Evolutionary conservation across 352 stramenopile species (phyloP).

Genomic region (Globisporangium okanoganense): DNA sequence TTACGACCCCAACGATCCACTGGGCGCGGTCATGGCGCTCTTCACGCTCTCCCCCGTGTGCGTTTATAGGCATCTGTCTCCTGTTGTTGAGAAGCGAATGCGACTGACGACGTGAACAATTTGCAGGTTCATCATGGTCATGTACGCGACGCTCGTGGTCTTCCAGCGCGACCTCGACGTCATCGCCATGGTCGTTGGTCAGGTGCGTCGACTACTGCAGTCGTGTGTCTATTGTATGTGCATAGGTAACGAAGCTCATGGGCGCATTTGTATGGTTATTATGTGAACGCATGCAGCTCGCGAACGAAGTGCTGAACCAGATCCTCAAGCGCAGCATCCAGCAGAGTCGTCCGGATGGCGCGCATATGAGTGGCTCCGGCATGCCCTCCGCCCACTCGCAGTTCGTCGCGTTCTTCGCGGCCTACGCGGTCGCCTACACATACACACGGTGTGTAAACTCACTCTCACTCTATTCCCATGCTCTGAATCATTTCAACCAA

Average conservation of each 20-base stretch:
- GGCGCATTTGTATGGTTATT: too few species aligned
- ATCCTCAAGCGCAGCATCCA: slow-evolving; percentile 76
- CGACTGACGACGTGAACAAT: too few species aligned
- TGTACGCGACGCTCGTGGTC: slow-evolving; percentile 70
- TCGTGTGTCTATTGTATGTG: background rate
- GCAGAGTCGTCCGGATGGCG: slow-evolving; percentile 59
- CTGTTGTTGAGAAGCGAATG: too few species aligned
- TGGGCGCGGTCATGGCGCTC: slow-evolving; percentile 63
- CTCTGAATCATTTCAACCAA: too few species aligned
- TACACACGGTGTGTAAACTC: slow-evolving; percentile 40
- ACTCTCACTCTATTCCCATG: too few species aligned
- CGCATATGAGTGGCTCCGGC: slow-evolving; percentile 54
- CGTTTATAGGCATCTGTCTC: background rate
- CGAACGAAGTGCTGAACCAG: slow-evolving; percentile 75
- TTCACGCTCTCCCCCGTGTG: slow-evolving; percentile 76
- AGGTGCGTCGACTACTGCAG: slow-evolving; percentile 29
- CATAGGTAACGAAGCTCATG: background rate
- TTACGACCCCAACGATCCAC: slow-evolving; percentile 68
- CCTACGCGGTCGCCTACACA: slow-evolving; percentile 71
- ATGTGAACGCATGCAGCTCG: slow-evolving; percentile 50
- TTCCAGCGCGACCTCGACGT: slow-evolving; percentile 81
- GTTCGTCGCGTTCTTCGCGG: slow-evolving; percentile 78
- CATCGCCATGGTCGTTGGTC: slow-evolving; percentile 63
- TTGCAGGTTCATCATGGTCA: slow-evolving; percentile 84
- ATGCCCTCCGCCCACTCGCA: slow-evolving; percentile 84